Evolutionary conservation across 2,329 filamentous ascomycete species (phyloP).

Genomic region (Lizonia empirigonia): DNA sequence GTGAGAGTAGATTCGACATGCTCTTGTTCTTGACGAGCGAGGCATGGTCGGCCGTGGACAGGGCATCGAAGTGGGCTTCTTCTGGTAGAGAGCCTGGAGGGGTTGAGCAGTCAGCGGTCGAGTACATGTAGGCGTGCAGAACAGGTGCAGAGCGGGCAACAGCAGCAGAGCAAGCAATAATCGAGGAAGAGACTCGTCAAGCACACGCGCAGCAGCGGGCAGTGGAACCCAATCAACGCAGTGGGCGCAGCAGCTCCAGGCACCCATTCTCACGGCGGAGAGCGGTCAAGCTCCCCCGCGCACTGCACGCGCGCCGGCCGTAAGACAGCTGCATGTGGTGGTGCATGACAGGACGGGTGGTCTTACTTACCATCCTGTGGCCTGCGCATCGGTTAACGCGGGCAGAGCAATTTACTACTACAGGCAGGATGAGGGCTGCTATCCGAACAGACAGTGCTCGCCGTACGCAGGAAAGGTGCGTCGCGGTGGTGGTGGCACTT

Average conservation of each 20-base stretch:
- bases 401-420: conserved; percentile 11
- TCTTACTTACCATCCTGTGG: conserved; percentile 19
- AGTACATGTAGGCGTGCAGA: conserved; percentile 23
- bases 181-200: neutral
- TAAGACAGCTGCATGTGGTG: conserved; percentile 10
- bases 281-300: neutral
- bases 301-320: conserved; percentile 2
- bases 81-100: conserved; percentile 44
- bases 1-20: conserved; percentile 55
- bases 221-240: neutral
- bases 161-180: neutral
- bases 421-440: neutral
- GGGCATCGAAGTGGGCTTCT: conserved; percentile 35
- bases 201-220: neutral
- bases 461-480: conserved; percentile 10
- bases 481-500: conserved; percentile 10
- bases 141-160: neutral
- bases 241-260: conserved; percentile 1
- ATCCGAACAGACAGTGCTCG: conserved; percentile 13
- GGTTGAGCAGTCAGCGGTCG: conserved; percentile 33
- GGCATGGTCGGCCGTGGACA: conserved; percentile 37
- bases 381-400: conserved; percentile 18
- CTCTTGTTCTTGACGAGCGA: conserved; percentile 56
- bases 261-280: neutral
- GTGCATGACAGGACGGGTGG: neutral